Conservation (phyloP, 169 alveolate genomes). For the Cryptosporidium parvum region DNA sequence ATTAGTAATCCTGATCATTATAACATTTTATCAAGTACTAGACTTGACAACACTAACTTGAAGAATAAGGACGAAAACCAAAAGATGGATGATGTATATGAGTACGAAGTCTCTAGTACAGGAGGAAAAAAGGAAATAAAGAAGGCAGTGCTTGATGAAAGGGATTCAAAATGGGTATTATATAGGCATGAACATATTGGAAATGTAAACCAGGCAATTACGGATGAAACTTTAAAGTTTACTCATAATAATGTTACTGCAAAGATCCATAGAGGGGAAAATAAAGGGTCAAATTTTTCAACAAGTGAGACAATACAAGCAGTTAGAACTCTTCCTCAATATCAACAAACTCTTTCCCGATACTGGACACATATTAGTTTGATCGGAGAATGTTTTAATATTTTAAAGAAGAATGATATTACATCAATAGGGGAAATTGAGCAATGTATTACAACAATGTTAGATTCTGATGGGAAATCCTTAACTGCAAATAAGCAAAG, state of each 20-base stretch:
- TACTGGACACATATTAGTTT: conserved; percentile 86
- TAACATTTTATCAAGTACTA: neutral
- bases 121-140: conserved; percentile 79
- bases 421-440: conserved; percentile 82
- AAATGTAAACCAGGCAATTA: conserved; percentile 83
- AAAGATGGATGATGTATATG: conserved; percentile 58
- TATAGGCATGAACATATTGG: conserved; percentile 86
- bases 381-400: conserved; percentile 81
- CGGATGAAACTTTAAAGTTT: conserved; percentile 82
- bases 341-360: conserved; percentile 83
- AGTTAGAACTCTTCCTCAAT: conserved; percentile 83
- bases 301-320: conserved; percentile 80
- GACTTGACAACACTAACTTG: neutral
- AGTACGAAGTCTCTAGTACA: conserved; percentile 77
- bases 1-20: conserved; percentile 6
- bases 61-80: neutral
- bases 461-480: conserved; percentile 83
- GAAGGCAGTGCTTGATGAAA: conserved; percentile 79
- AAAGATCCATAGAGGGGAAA: conserved; percentile 76
- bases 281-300: conserved; percentile 12
- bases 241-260: conserved; percentile 78
- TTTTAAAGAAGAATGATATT: conserved; percentile 77
- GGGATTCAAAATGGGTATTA: conserved; percentile 82
- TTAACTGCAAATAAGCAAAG: conserved; percentile 74
- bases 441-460: conserved; percentile 83